Base-by-base conservation (phyloP, 2,329 filamentous ascomycete genomes). In the Microcyclosporella mali region DNA sequence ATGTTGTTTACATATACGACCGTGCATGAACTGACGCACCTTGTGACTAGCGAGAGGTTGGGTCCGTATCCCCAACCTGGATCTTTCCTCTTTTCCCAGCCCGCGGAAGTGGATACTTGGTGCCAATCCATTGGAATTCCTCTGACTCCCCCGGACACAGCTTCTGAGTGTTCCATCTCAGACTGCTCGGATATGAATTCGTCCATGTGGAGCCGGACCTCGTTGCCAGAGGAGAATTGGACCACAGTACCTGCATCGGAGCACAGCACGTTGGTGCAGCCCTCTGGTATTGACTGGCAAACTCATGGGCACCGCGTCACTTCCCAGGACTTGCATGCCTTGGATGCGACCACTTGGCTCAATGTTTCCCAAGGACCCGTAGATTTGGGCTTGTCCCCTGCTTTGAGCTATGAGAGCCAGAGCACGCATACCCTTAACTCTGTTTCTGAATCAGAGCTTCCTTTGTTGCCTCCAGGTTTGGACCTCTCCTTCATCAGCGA, bases 331-430 rank as follows among this genome's bases (percentile, higher is more conserved):
- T 40, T 46, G 34, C 38, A 46, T 15, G 32, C 47, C 29, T 25
- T 49, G 48, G 50, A 59, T 32, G 37, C 48, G 7, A 45, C 55
- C 9, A 43, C 50, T 14, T 58, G 57, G 57, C 33, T 50, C 25
- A 50, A 43, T 30, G 37, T 46, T 34, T 45, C 53, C 41, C 50
- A 52, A 25, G 56, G 53, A 50, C 41, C 57, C 57, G 59, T 63
- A 63, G 58, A 57, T 34, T 40, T 47, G 48, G 58, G 56, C 41
- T 51, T 60, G 57, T 62, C 59, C 53, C 59, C 59, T 46, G 58
- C 54, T 48, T 54, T 60, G 56, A 62, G 60, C 53, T 50, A 61
- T 49, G 55, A 57, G 49, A 62, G 60, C 60, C 57, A 60, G 51
- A 61, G 50, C 48, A 52, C 56, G 51, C 59, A 56, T 42, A 56